These are phyloP conservation scores for Evernia prunastri DNA, from an alignment of 495 filamentous ascomycete species.

Conservation along the genomic window DNA sequence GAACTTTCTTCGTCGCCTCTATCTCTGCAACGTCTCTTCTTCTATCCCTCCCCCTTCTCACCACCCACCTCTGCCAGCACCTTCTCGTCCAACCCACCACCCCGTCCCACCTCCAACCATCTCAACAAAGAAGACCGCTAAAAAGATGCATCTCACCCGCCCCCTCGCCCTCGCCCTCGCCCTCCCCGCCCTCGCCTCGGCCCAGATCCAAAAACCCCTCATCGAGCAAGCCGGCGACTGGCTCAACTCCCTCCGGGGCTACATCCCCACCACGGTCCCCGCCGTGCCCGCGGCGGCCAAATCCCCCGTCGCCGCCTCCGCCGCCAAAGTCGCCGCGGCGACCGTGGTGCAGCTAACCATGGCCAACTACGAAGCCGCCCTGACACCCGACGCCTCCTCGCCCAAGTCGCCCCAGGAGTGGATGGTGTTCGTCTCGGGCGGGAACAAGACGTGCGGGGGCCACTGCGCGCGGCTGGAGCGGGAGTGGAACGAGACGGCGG, in stretches of 20 bases:
- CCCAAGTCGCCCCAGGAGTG: constrained; percentile 60
- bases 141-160: constrained; percentile 68
- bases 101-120: background rate
- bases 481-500: constrained; percentile 60
- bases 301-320: constrained; percentile 33
- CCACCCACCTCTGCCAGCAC: background rate
- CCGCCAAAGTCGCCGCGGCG: constrained; percentile 47
- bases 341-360: constrained; percentile 56
- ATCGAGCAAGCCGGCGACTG: constrained; percentile 60
- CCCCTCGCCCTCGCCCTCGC: constrained; percentile 54
- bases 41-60: background rate
- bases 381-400: constrained; percentile 51
- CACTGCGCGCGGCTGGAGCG: constrained; percentile 47
- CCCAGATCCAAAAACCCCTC: constrained; percentile 67
- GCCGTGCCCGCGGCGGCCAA: constrained; percentile 35
- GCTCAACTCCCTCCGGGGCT: constrained; percentile 54
- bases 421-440: constrained; percentile 73
- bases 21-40: constrained; percentile 9
- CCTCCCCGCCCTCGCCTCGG: constrained; percentile 63
- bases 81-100: background rate
- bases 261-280: constrained; percentile 49
- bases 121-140: constrained; percentile 11
- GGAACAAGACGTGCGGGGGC: constrained; percentile 77
- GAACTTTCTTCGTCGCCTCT: background rate
- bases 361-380: constrained; percentile 64